These are phyloP conservation scores for Apophysomyces sp. DNA, from an alignment of 371 early-diverging fungal species.

Conservation along the genomic window DNA sequence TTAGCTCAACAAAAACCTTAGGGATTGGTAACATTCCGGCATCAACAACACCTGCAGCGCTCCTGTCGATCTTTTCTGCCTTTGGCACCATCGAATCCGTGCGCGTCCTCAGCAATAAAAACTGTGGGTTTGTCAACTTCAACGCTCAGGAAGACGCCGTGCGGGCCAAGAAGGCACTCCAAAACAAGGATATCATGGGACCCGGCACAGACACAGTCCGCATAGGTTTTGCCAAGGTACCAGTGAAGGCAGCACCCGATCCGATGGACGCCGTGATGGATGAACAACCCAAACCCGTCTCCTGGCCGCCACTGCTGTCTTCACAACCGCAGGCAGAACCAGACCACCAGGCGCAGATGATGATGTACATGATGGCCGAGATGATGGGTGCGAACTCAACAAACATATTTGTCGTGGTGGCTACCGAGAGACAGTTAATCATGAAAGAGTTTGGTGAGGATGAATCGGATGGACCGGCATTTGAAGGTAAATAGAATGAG, in stretches of 20 bases:
- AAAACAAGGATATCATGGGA: conserved; percentile 84
- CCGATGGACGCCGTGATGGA: conserved; percentile 4
- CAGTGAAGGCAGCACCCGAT: conserved; percentile 13
- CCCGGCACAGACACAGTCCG: conserved; percentile 71
- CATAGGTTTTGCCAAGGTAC: conserved; percentile 90
- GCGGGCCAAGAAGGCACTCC: conserved; percentile 79
- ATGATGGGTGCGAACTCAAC: conserved; percentile 13
- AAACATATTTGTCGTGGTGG: conserved; percentile 28
- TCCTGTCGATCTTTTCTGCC: conserved; percentile 70
- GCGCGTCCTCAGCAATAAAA: conserved; percentile 91
- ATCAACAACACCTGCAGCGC: conserved; percentile 68
- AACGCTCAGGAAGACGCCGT: conserved; percentile 85
- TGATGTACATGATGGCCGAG: conserved; percentile 24
- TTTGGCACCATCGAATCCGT: conserved; percentile 91
- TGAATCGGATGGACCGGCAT: conserved; percentile 39
- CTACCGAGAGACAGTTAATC: conserved; percentile 35
- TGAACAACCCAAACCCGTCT: background rate
- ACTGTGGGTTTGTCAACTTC: conserved; percentile 96
- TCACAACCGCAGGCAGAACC: background rate
- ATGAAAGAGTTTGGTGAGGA: conserved; percentile 43
- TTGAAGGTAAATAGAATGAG: conserved; percentile 32
- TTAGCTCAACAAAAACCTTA: conserved; percentile 26
- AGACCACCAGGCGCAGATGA: conserved; percentile 12
- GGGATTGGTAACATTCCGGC: conserved; percentile 95
- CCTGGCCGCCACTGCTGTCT: background rate